Percentiles rank a stretch among this genome's conserved stretches.
Evolutionary conservation across 768 basidiomycete genomes (phyloP).

Genomic region (Albatrellus ellisii): DNA sequence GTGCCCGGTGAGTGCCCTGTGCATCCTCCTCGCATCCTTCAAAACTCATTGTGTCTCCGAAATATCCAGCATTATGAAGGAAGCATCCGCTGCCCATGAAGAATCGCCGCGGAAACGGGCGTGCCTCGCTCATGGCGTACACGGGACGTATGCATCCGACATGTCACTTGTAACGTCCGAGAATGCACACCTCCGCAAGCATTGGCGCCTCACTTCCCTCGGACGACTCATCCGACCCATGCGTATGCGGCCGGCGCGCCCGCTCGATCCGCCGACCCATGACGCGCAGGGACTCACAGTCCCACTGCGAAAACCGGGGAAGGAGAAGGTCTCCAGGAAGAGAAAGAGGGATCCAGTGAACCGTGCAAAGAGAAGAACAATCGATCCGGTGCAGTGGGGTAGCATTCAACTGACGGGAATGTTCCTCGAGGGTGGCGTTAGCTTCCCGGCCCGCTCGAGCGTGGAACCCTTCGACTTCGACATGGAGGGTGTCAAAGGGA

Average conservation of each 20-base stretch:
- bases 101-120: conserved; percentile 33
- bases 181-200: conserved; percentile 35
- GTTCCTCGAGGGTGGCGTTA: conserved; percentile 31
- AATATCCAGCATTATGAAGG: conserved; percentile 24
- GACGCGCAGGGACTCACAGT: too few relatives aligned
- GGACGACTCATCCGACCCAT: conserved; percentile 54
- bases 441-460: not conserved
- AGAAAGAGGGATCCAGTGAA: conserved; percentile 34
- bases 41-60: conserved; percentile 13
- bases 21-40: conserved; percentile 9
- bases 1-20: conserved; percentile 34
- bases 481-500: not conserved
- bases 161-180: conserved; percentile 54
- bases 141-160: conserved; percentile 37
- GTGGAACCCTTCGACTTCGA: not conserved
- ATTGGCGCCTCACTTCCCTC: conserved; percentile 60
- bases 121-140: conserved; percentile 20
- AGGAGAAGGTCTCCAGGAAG: conserved; percentile 24
- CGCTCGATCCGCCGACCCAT: conserved; percentile 25
- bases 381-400: conserved; percentile 64
- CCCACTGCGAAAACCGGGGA: too few relatives aligned
- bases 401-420: conserved; percentile 57
- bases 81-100: conserved; percentile 13
- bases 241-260: conserved; percentile 56
- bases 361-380: conserved; percentile 48